Evolutionary conservation across 768 basidiomycete genomes (phyloP), one percentile per base, ranked within the genome.

Genomic region (Trametes villosa): DNA sequence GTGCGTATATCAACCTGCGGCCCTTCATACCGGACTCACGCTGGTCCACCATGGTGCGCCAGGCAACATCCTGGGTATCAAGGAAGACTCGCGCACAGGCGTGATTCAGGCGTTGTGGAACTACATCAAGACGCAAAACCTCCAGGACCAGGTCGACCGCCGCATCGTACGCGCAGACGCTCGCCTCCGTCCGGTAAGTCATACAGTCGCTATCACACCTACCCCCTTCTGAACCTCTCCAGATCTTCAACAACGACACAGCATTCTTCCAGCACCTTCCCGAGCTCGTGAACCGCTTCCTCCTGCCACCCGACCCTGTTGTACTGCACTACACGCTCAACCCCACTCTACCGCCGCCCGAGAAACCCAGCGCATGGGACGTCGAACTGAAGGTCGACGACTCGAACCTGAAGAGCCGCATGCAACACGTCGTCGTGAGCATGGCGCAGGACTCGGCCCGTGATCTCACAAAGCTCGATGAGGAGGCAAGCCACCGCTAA

Each of bases 311-410:
- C 0, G 91, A 94, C 47, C 95, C 96, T 0, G 79, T 96, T 56
- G 73, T 93, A 18, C 74, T 98, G 7, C 85, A 90, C 68, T 96
- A 96, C 68, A 82, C 80, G 8, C 72, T 92, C 55, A 85, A 91
- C 61, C 90, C 89, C 0, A 70, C 78, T 5, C 65, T 78, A 1
- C 78, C 83, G 29, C 84, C 89, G 0, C 84, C 91, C 3, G 91
- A 92, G 59, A 73, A 74, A 62, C 73, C 78, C 22, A 66, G 75
- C 18, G 93, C 92, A 4, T 96, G 87, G 82, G 95, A 97, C 68
- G 83, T 95, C 18, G 94, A 96, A 51, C 74, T 96, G 12, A 95
- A 93, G 72, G 83, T 89, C 72, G 95, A 97, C 68, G 95, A 97
- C 70, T 78, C 83, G 2, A 72, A 75, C 9, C 70, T 89, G 44